Base-by-base conservation (phyloP, 2,329 filamentous ascomycete genomes). In the Didymella segeticola region DNA sequence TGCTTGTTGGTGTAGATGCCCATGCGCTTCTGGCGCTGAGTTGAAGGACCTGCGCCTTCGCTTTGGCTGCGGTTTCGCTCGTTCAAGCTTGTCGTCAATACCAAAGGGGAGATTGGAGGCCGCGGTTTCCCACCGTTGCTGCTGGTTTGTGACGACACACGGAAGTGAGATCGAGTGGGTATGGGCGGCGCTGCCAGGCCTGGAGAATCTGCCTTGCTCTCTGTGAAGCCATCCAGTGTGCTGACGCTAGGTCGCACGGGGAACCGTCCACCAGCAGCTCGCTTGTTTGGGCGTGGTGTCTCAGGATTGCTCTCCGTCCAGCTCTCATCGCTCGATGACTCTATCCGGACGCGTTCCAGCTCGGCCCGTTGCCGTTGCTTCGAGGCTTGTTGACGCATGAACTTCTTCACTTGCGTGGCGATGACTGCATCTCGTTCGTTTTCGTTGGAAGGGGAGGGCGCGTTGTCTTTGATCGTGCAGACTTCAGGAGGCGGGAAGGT, bases 161-260 rank as follows among this genome's bases (percentile, higher is more conserved):
- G 86, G 62, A 90, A 91, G 71, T 96, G 92, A 3, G 91, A 95
- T 56, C 89, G 84, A 4, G 85, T 84, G 0, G 91, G 91, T 55
- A 96, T 90, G 0, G 90, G 89, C 2, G 93, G 91, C 23, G 89
- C 82, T 29, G 67, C 75, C 8, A 60, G 29, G 3, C 60, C 59
- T 6, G 64, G 64, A 12, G 64, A 67, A 10, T 66, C 64, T 27
- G 56, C 57, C 36, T 59, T 64, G 29, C 83, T 77, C 14, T 88
- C 78, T 7, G 71, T 60, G 36, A 78, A 73, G 50, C 74, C 75
- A 19, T 95, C 91, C 42, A 86, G 82, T 14, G 89, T 88, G 69
- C 78, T 77, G 51, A 80, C 71, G 58, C 89, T 91, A 45, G 91
- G 89, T 64, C 87, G 88, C 66, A 87, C 82, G 1, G 85, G 84